Evolutionary conservation across 768 basidiomycete species (phyloP).

Genomic region (Rubroboletus pulcherrimus): DNA sequence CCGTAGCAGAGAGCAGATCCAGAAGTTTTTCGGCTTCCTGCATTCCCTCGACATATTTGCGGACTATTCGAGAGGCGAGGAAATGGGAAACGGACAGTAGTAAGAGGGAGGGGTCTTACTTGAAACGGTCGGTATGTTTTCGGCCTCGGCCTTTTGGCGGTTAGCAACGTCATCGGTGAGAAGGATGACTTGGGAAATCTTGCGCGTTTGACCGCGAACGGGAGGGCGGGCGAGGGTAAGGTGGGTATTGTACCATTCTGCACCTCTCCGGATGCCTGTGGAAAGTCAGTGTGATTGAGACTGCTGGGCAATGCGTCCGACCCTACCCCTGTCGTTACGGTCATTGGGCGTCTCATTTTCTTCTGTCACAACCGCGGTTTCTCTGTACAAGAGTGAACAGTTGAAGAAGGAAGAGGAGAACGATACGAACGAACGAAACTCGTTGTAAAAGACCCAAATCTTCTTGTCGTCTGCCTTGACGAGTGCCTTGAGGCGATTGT

Average conservation of each 20-base stretch:
- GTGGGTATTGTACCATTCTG: conserved; percentile 84
- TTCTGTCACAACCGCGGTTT: conserved; percentile 75
- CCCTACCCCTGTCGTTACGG: conserved; percentile 83
- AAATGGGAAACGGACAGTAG: background rate
- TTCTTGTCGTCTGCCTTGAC: conserved; percentile 80
- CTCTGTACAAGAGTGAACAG: conserved; percentile 39
- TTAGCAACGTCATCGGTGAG: conserved; percentile 90
- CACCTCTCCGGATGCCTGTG: conserved; percentile 84
- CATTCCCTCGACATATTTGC: conserved; percentile 78
- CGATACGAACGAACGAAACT: conserved; percentile 68
- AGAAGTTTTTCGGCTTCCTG: conserved; percentile 61
- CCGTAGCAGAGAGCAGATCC: conserved; percentile 75
- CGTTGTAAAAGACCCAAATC: conserved; percentile 86
- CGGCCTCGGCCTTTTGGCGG: conserved; percentile 64
- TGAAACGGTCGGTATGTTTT: conserved; percentile 58
- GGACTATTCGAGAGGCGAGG: conserved; percentile 41
- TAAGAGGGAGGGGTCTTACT: conserved; percentile 37
- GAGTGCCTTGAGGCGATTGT: conserved; percentile 86
- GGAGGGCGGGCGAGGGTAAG: conserved; percentile 50
- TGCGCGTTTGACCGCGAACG: conserved; percentile 46
- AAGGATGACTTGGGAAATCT: conserved; percentile 64
- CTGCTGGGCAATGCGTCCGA: background rate
- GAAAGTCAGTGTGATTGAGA: background rate
- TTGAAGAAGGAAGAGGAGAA: background rate
- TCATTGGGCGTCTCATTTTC: conserved; percentile 88